Evolutionary conservation across 2,329 filamentous ascomycete genomes (phyloP), one percentile per base, ranked within the genome.

Genomic region (Pezizomycotina sp.): DNA sequence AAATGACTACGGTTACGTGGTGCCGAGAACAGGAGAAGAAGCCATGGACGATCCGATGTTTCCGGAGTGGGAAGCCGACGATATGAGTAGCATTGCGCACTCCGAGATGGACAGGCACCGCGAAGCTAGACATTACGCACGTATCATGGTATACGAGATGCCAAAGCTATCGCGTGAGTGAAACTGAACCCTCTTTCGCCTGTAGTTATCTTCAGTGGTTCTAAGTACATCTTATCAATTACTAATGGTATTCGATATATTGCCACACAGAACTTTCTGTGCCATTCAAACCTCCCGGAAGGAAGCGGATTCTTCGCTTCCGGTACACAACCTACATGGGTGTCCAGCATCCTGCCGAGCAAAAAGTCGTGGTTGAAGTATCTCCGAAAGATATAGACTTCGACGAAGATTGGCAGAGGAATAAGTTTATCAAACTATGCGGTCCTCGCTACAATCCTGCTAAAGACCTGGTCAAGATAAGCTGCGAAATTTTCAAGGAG

Each of bases 281-380:
- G 58, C 77, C 80, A 12, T 95, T 92, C 56, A 60, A 66, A 43
- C 69, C 74, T 2, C 82, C 86, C 2, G 66, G 68, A 9, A 57
- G 65, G 19, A 58, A 71, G 28, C 66, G 79, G 50, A 72, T 82
- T 28, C 71, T 98, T 39, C 77, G 86, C 52, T 98, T 93, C 72
- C 77, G 89, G 52, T 93, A 92, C 64, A 98, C 89, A 10, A 84
- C 77, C 23, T 95, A 95, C 61, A 77, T 98, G 68, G 86, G 86
- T 52, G 89, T 95, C 60, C 64, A 70, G 37, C 91, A 98, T 60
- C 86, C 89, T 0, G 82, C 86, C 2, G 74, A 83, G 59, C 75
- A 74, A 55, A 98, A 98, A 64, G 84, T 98, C 13, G 84, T 95
- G 8, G 73, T 95, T 36, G 80, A 93, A 56, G 92, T 95, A 60